Evolutionary conservation across 2,329 filamentous ascomycete genomes (phyloP), one percentile per base, ranked within the genome.

Genomic region (Clonostachys chloroleuca): DNA sequence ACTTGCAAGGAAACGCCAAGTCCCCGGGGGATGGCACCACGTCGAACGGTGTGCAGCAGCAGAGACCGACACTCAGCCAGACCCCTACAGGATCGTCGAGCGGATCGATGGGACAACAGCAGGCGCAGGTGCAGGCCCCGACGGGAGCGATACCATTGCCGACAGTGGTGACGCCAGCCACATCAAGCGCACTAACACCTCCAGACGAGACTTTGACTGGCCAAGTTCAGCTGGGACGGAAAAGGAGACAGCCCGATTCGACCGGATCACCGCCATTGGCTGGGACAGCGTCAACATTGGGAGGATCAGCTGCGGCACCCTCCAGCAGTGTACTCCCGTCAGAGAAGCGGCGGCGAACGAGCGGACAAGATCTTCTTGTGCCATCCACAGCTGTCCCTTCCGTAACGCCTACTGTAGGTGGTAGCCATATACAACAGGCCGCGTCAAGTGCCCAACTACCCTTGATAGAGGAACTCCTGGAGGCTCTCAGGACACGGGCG

Each of bases 111-210:
- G 49, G 52, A 6, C 55, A 52, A 44, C 54, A 53, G 46, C 46
- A 47, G 40, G 42, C 35, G 14, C 44, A 43, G 42, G 30, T 36
- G 33, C 20, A 30, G 13, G n/a, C 39, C 20, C 17, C 60, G 59
- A 36, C 50, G 58, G 5, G 52, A 56, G 37, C 60, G 58, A 20
- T 59, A 62, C 39, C 62, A 60, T 16, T 58, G 59, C 10, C 61
- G 64, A 40, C 18, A 14, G 30, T 30, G 14, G 35, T 33, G 13
- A 12, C 47, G 12, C 16, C 43, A 18, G 56, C 61, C 20, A 68
- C 68, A 34, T 64, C 65, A 5, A 74, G 65, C 39, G 77, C 73
- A 2, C 67, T 81, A 30, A 81, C 79, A 2, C 78, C 78, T 0
- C 77, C 78, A 3, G 78, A 82, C 42, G 79, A 82, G 52, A 46